Evolutionary conservation across 768 basidiomycete genomes (phyloP), one percentile per base, ranked within the genome.

Genomic region (Peribolospora kevripleyi): DNA sequence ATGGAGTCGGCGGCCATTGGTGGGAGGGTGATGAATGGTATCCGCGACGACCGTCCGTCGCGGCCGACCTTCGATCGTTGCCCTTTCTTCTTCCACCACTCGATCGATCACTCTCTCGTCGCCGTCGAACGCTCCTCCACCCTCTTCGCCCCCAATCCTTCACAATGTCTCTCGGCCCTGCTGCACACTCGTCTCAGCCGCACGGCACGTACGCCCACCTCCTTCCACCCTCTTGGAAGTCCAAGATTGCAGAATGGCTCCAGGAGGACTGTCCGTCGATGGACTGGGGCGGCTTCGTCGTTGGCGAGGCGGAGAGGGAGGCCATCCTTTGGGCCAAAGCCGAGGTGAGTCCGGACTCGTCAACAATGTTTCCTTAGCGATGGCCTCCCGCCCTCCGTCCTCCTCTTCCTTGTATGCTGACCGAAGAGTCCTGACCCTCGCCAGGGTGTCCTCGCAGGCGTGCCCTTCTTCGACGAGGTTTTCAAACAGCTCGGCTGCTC

Each of bases 261-360:
- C 9, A 46, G 9, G 91, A 98, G 69, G 91, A 97, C 65, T 83
- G 81, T 0, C 91, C 91, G 1, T 88, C 85, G 1, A 93, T 95
- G 61, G 91, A 98, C 68, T 93, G 86, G 60, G 90, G 83, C 45
- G 91, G 91, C 2, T 91, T 82, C 64, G 86, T 97, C 50, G 91
- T 98, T 7, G 91, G 91, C 10, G 90, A 97, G 64, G 81, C 75
- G 6, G 70, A 75, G 43, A 78, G 86, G 46, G 80, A 83, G 65
- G 93, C 93, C 6, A 81, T 79, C 64, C 75, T 97, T 13, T 74
- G 86, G 61, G 91, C 88, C 51, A 97, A 98, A 70, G 86, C 85
- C 57, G 76, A 78, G 52, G 73, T 77, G 55, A 61, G 74, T 13
- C 77, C 77, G 36, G 13, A 10, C 51, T 9, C 42, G 25, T 36